Conservation (phyloP, 306 rosid genomes). For the Pterocarpus macrocarpus region DNA sequence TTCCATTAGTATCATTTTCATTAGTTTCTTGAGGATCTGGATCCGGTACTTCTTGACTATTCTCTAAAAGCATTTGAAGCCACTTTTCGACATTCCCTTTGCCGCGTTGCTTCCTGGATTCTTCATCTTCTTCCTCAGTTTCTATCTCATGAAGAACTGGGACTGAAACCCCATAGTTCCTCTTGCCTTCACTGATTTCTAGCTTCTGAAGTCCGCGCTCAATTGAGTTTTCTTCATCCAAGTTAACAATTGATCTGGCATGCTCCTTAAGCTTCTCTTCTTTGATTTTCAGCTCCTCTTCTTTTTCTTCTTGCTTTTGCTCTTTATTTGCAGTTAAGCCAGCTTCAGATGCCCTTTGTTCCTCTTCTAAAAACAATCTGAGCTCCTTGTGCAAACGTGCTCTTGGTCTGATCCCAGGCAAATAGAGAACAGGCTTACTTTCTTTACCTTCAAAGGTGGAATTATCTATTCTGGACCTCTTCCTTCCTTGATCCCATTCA, state of each 20-base stretch:
- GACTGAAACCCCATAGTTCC: conserved; percentile 45
- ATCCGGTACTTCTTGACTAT: conserved; percentile 52
- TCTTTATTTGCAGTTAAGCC: conserved; percentile 62
- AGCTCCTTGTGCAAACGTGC: conserved; percentile 86
- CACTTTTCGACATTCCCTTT: conserved; percentile 95
- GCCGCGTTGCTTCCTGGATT: conserved; percentile 78
- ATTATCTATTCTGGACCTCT: conserved; percentile 84
- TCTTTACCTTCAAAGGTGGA: conserved; percentile 61
- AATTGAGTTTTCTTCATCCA: conserved; percentile 61
- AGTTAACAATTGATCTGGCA: conserved; percentile 51
- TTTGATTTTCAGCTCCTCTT: conserved; percentile 47
- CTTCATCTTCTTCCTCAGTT: conserved; percentile 89
- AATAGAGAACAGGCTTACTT: conserved; percentile 56
- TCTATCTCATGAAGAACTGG: conserved; percentile 54
- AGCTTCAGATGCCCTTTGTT: conserved; percentile 72
- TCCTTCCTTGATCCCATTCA: conserved; percentile 82
- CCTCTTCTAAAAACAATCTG: conserved; percentile 87
- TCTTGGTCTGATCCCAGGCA: conserved; percentile 68
- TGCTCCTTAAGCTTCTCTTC: conserved; percentile 57
- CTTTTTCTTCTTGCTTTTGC: conserved; percentile 51
- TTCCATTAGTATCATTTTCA: conserved; percentile 47
- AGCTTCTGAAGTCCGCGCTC: conserved; percentile 61
- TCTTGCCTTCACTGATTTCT: conserved; percentile 64
- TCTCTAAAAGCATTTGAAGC: conserved; percentile 89
- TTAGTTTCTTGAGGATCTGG: conserved; percentile 49